Evolutionary conservation across 257 asterid species (phyloP), one percentile per base, ranked within the genome.

Genomic region (Petrea volubilis): DNA sequence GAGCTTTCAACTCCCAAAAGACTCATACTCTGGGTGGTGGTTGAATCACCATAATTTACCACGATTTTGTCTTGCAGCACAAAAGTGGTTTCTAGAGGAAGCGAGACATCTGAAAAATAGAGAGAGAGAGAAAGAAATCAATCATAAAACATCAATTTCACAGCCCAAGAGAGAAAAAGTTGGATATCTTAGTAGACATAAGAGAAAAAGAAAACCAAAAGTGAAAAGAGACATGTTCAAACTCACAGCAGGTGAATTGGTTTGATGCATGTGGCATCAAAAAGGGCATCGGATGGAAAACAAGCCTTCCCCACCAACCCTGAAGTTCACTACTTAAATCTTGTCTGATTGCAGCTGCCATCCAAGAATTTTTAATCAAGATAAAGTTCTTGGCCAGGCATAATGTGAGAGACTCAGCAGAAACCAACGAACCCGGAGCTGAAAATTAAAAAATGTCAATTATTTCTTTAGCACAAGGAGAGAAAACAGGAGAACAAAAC

Each of bases 301-400:
- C 87, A 63, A 86, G 82, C 53, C 84, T 73, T 38, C 85, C 85
- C 87, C 84, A 81, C 91, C 87, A 86, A 47, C 88, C 88, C 41
- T 33, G 64, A 15, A 83, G 68, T 64, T 76, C 71, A 59, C 41
- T 46, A 64, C 67, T 71, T 58, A 83, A 53, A 59, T 75, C 71
- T 59, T 70, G 75, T 59, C 56, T 55, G 46, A 70, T 12, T 21
- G 80, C 74, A 55, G 74, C 71, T 0, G 6, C 31, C 55, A 63
- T 57, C 87, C 82, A 81, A 43, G 76, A 55, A 66, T 67, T 40
- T 40, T 40, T 36, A n/a, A 34, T 17, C 51, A 71, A 47, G 73
- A 58, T 66, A 36, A 55, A 60, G 14, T 83, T 40, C 60, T 50
- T 53, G 18, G 25, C 38, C 41, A 66, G n/a, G 14, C 29, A 11